Evolutionary conservation across 257 asterid species (phyloP), one percentile per base, ranked within the genome.

Genomic region (Asclepias syriaca): DNA sequence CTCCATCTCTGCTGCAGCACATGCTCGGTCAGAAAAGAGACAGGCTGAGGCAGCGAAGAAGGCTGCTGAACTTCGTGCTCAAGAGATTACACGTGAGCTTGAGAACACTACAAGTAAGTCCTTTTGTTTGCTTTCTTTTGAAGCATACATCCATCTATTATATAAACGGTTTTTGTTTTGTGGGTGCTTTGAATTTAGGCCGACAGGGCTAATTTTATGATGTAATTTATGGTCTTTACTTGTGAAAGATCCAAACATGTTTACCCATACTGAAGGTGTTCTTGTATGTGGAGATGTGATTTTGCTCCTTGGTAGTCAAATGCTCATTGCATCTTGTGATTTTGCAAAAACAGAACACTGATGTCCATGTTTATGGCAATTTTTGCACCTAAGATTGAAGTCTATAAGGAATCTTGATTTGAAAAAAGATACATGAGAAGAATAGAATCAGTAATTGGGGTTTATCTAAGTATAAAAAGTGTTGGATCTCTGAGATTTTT

Each of bases 1-100:
- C 72, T 87, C 99, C 65, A 95, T 95, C 69, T 90, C 98, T 22
- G 98, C 97, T 63, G 96, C 99, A 75, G 98, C 99, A 43, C 96
- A 75, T 74, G 96, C 99, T 55, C 96, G 98, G 2, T 87, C 85
- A 24, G 97, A 95, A 57, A 95, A 90, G 79, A 91, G 99, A 39
- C 96, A 87, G 73, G 99, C 97, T 48, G 96, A 92, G 88, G 92
- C 89, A 19, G 87, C 88, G 21, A 97, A 95, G 77, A 95, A 87
- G 79, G 91, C 96, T 80, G 96, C 99, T 46, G 97, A 95, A 74
- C 75, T 92, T 45, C 96, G 86, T 40, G 88, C 93, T 6, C 88
- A 73, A 69, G 98, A 95, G 69, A 81, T 92, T 69, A 90, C 94
- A 12, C 87, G 65, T 79, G 98, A 92, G 79, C 92, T 95, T 50